Evolutionary conservation across 371 early-diverging fungal genomes (phyloP).

Genomic region (Funneliformis caledonium): DNA sequence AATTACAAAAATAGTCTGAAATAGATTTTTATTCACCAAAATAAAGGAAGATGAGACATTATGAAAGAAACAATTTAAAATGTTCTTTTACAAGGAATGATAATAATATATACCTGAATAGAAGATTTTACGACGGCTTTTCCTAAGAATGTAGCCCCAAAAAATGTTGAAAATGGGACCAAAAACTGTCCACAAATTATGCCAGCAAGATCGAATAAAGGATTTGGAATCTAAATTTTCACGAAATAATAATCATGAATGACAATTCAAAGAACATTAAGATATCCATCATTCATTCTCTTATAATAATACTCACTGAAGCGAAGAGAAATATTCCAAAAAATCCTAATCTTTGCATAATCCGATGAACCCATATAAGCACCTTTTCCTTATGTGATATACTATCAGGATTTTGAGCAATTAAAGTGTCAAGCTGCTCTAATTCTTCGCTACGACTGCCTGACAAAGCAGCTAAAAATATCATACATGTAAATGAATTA

Average conservation of each 20-base stretch:
- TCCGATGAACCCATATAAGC: slow-evolving; percentile 63
- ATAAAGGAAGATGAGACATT: background rate
- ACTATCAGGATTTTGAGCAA: slow-evolving; percentile 52
- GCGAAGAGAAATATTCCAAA: slow-evolving; percentile 89
- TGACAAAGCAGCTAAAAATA: slow-evolving; percentile 64
- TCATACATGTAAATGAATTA: background rate
- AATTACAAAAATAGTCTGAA: slow-evolving; percentile 51
- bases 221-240: slow-evolving; percentile 79
- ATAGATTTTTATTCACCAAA: background rate
- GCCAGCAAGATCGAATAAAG: slow-evolving; percentile 94
- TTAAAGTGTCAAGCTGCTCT: slow-evolving; percentile 59
- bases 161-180: slow-evolving; percentile 90
- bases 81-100: slow-evolving; percentile 2
- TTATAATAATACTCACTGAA: slow-evolving; percentile 56
- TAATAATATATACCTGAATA: slow-evolving; percentile 63
- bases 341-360: slow-evolving; percentile 80
- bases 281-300: background rate
- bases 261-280: background rate
- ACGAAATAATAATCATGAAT: background rate
- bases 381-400: slow-evolving; percentile 63
- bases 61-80: background rate
- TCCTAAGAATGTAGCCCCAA: slow-evolving; percentile 91
- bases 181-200: slow-evolving; percentile 90
- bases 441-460: slow-evolving; percentile 70
- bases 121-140: slow-evolving; percentile 87